A percentile compares a stretch with the other conserved stretches of the same genome.
phyloP scores from a whole-genome alignment of 2,329 filamentous ascomycete genomes.

The Aspergillus arachidicola region DNA sequence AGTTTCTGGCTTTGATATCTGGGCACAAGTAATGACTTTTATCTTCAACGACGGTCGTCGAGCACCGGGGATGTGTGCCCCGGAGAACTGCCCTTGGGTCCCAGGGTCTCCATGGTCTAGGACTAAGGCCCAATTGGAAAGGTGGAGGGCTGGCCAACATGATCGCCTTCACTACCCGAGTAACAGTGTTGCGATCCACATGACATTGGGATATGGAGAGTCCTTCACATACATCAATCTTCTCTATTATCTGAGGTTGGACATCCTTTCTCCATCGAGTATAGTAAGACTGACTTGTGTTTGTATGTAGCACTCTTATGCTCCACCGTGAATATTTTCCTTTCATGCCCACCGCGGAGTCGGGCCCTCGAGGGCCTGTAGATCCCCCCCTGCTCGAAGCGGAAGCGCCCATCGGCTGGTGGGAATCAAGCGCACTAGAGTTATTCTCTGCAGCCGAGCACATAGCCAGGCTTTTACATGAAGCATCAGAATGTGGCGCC shows the following conservation, averaged over 20 bases:
- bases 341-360: background rate
- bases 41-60: conserved; percentile 6
- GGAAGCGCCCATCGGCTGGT: conserved; percentile 2
- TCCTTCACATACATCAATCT: conserved; percentile 6
- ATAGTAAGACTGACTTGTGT: background rate
- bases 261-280: background rate
- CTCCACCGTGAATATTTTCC: conserved; percentile 7
- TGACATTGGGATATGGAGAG: conserved; percentile 6
- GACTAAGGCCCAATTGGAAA: background rate
- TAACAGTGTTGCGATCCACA: conserved; percentile 2
- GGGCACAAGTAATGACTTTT: conserved; percentile 9
- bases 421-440: conserved; percentile 2
- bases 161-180: conserved; percentile 1
- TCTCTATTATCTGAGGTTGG: conserved; percentile 2
- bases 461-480: background rate
- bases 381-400: conserved; percentile 4
- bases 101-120: conserved; percentile 1
- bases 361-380: background rate
- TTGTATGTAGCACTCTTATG: conserved; percentile 4
- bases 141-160: conserved; percentile 5
- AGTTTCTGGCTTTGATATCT: conserved; percentile 6
- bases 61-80: conserved; percentile 5
- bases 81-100: conserved; percentile 7
- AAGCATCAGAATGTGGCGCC: conserved; percentile 6
- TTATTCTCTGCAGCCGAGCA: background rate